These are phyloP conservation scores for Puccinia coronata DNA, from an alignment of 1,284 basidiomycete species.

Conservation along the genomic window DNA sequence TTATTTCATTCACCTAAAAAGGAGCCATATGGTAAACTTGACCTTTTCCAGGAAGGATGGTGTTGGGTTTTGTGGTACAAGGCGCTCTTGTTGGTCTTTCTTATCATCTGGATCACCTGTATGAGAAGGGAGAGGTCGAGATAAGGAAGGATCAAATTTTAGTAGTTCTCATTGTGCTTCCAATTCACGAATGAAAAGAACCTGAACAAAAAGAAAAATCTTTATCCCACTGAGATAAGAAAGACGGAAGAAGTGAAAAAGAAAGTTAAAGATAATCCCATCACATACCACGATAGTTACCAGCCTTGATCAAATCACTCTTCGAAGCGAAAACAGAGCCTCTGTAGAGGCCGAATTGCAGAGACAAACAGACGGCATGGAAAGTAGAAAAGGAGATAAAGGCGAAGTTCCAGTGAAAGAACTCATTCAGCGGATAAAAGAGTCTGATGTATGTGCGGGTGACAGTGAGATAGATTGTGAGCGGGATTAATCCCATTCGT, in stretches of 20 bases:
- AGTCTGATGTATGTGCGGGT: not conserved
- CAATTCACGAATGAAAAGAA: too few species aligned
- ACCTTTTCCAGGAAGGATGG: conserved; percentile 39
- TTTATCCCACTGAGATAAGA: too few species aligned
- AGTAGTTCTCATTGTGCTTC: too few species aligned
- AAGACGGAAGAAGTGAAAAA: too few species aligned
- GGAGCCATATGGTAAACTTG: conserved; percentile 45
- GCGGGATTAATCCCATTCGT: conserved; percentile 18
- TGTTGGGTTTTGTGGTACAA: not conserved
- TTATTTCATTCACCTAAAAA: conserved; percentile 37
- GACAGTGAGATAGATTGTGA: conserved; percentile 17
- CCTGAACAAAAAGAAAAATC: too few species aligned
- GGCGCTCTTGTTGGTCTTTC: not conserved
- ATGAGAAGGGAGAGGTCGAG: not conserved
- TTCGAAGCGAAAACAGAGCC: conserved; percentile 7
- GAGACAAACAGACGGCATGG: conserved; percentile 30
- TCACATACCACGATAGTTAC: conserved; percentile 13
- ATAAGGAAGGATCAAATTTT: too few species aligned
- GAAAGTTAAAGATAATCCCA: too few species aligned
- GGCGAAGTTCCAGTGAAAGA: conserved; percentile 39
- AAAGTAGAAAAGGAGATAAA: conserved; percentile 30
- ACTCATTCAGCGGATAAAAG: conserved; percentile 26
- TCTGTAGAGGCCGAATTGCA: conserved; percentile 23
- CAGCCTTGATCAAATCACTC: not conserved
- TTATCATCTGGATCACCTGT: conserved; percentile 10